These are phyloP conservation scores for Podila epigama DNA, from an alignment of 192 early-diverging fungal species.

Conservation along the genomic window DNA sequence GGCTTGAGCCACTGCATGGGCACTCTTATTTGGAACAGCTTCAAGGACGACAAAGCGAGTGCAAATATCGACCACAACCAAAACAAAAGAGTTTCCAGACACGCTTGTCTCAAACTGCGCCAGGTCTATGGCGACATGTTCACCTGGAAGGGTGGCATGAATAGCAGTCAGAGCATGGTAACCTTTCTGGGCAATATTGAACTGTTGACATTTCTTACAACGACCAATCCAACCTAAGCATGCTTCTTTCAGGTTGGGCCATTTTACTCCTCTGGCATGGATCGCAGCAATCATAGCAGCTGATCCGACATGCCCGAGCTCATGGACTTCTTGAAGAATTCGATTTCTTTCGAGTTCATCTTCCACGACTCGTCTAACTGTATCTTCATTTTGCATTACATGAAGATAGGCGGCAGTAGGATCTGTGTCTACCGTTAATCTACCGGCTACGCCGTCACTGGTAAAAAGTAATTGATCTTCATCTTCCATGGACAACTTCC, in stretches of 20 bases:
- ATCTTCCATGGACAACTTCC: not conserved
- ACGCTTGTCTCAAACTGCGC: conserved; percentile 7
- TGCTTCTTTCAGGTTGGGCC: conserved; percentile 16
- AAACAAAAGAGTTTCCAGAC: not conserved
- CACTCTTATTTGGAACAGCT: conserved; percentile 6
- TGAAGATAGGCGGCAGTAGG: too few relatives aligned
- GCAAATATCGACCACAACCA: conserved; percentile 47
- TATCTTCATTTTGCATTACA: too few relatives aligned
- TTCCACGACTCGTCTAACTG: too few relatives aligned
- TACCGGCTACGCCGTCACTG: too few relatives aligned
- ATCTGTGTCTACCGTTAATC: too few relatives aligned
- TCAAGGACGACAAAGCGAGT: conserved; percentile 30
- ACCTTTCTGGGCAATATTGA: conserved; percentile 34
- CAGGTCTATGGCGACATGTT: conserved; percentile 36
- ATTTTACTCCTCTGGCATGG: conserved; percentile 22
- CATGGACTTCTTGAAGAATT: conserved; percentile 2
- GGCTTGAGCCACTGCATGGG: not conserved
- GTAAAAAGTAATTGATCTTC: not conserved
- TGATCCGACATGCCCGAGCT: conserved; percentile 20
- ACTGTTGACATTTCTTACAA: conserved; percentile 21
- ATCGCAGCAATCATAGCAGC: conserved; percentile 9
- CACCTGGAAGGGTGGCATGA: conserved; percentile 16
- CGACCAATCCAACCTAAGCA: conserved; percentile 11
- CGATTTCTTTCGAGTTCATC: not conserved
- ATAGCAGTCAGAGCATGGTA: conserved; percentile 20